A percentile compares a stretch with the other conserved stretches of the same genome.
phyloP scores from a whole-genome alignment of 768 basidiomycete species.

The Amanita rubescens region DNA sequence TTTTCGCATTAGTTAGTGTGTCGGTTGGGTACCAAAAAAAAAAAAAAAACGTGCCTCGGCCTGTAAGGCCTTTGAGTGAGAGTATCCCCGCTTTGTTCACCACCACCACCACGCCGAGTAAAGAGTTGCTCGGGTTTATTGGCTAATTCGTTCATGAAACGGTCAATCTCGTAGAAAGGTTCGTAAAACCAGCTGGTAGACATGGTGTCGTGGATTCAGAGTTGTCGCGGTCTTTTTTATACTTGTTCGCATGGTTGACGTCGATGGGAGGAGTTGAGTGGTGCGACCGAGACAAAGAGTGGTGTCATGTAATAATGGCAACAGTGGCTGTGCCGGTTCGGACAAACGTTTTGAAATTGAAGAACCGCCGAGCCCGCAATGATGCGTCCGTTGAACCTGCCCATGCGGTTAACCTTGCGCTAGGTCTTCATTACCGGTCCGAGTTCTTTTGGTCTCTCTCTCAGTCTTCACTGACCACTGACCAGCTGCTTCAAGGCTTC shows the following conservation, averaged over 20 bases:
- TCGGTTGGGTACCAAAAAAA: not conserved
- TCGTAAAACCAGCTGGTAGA: constrained; percentile 2
- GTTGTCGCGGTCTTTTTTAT: not conserved
- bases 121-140: not conserved
- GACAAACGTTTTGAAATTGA: too few relatives aligned
- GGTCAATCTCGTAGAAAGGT: constrained; percentile 8
- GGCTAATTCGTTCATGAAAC: not conserved
- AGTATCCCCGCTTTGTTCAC: not conserved
- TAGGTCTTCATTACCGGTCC: not conserved
- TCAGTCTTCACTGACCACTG: too few relatives aligned
- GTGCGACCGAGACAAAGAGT: too few relatives aligned
- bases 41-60: not conserved
- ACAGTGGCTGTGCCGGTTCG: too few relatives aligned
- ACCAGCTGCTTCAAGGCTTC: not conserved
- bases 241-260: too few relatives aligned
- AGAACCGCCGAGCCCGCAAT: too few relatives aligned
- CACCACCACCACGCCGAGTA: too few relatives aligned
- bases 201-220: not conserved
- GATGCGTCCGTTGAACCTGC: too few relatives aligned
- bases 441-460: not conserved
- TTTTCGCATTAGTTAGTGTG: not conserved
- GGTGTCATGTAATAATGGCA: too few relatives aligned
- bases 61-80: not conserved
- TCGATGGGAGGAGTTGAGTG: too few relatives aligned
- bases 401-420: too few relatives aligned